These are phyloP conservation scores for Datisca glomerata DNA, from an alignment of 306 rosid genomes.

Conservation along the genomic window DNA sequence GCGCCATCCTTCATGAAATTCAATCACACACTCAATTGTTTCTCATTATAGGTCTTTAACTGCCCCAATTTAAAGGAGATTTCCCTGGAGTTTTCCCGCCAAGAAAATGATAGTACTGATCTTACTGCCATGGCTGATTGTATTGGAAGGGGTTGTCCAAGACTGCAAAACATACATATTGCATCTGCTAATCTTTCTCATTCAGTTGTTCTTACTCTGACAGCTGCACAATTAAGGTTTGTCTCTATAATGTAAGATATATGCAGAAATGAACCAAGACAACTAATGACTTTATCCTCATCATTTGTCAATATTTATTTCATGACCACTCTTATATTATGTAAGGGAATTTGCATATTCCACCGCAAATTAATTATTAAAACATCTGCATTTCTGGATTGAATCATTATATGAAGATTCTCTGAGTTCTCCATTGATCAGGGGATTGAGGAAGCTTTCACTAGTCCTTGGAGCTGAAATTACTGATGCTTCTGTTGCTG, in stretches of 20 bases:
- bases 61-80: slow-evolving; percentile 86
- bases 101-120: slow-evolving; percentile 60
- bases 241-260: slow-evolving; percentile 16
- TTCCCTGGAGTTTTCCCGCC: slow-evolving; percentile 66
- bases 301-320: too few species aligned
- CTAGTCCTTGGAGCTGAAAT: slow-evolving; percentile 95
- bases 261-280: too few species aligned
- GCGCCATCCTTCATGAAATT: background rate
- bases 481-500: slow-evolving; percentile 96
- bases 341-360: too few species aligned
- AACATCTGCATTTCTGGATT: too few species aligned
- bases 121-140: slow-evolving; percentile 50
- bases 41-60: slow-evolving; percentile 45
- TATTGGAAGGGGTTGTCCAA: slow-evolving; percentile 68
- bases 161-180: slow-evolving; percentile 77
- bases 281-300: too few species aligned
- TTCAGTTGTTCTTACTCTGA: slow-evolving; percentile 76
- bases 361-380: too few species aligned
- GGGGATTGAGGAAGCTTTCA: slow-evolving; percentile 84
- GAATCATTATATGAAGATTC: background rate
- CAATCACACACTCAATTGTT: slow-evolving; percentile 8
- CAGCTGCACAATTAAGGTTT: slow-evolving; percentile 80
- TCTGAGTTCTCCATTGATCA: slow-evolving; percentile 12
- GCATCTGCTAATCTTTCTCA: slow-evolving; percentile 83
- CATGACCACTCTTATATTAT: too few species aligned